A percentile compares a stretch with the other conserved stretches of the same genome.
These are phyloP conservation scores for Acanthamoeba lenticulata DNA, from an alignment of 208 protist genomes.

Conservation along the genomic window DNA sequence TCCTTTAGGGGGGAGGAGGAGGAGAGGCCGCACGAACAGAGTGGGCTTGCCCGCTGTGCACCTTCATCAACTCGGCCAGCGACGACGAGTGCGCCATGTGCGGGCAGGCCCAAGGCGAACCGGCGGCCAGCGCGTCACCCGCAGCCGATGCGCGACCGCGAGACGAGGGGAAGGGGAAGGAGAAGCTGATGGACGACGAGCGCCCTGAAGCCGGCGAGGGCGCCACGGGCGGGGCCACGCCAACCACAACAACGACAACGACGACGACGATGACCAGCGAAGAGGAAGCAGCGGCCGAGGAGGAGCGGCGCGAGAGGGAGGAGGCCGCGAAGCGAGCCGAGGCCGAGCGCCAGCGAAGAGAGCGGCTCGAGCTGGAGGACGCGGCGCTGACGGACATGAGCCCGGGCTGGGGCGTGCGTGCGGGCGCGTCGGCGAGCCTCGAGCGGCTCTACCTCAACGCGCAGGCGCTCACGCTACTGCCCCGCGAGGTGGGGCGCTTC, in stretches of 20 bases:
- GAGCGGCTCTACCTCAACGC: not conserved
- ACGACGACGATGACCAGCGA: not conserved
- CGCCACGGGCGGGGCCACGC: not conserved
- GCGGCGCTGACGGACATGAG: not conserved
- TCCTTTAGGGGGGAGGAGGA: not conserved
- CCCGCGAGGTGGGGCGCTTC: not conserved
- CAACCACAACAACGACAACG: not conserved
- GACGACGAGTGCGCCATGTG: not conserved
- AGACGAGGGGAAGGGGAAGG: not conserved
- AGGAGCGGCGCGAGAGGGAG: not conserved
- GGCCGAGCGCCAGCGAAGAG: not conserved
- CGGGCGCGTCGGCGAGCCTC: not conserved
- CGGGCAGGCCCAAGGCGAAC: not conserved
- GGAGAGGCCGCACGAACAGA: not conserved
- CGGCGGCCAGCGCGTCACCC: not conserved
- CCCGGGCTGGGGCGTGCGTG: not conserved
- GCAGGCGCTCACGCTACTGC: not conserved
- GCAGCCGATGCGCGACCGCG: not conserved
- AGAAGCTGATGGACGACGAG: not conserved
- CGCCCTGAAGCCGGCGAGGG: not conserved
- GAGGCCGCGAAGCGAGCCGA: not conserved
- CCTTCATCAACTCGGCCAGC: not conserved
- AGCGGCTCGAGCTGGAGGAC: not conserved
- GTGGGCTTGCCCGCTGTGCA: not conserved
- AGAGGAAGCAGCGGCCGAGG: not conserved